These are phyloP conservation scores for Penicillium digitatum DNA, from an alignment of 2,329 filamentous ascomycete genomes.

Conservation along the genomic window DNA sequence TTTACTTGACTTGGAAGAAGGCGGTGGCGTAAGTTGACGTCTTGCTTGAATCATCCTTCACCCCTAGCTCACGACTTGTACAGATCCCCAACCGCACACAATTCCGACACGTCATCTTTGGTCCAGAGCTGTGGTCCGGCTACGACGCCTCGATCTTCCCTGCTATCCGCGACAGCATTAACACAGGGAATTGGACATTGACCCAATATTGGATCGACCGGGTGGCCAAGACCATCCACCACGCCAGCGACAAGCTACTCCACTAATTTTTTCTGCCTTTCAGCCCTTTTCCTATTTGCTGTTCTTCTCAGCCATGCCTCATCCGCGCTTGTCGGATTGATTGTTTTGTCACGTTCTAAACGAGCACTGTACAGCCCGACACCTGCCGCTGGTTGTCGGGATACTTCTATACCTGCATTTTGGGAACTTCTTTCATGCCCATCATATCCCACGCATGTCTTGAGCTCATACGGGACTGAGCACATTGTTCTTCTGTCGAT, in stretches of 20 bases:
- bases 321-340: conserved; percentile 6
- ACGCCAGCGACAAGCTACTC: conserved; percentile 54
- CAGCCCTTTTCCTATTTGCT: background rate
- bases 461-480: background rate
- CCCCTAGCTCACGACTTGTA: conserved; percentile 12
- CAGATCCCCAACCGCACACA: conserved; percentile 82
- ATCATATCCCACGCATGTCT: conserved; percentile 16
- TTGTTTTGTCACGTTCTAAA: conserved; percentile 1
- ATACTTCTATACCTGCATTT: conserved; percentile 15
- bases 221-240: conserved; percentile 63
- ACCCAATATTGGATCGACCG: conserved; percentile 67
- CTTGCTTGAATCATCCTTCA: background rate
- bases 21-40: conserved; percentile 64
- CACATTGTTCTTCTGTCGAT: background rate
- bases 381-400: background rate
- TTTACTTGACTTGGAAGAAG: conserved; percentile 69
- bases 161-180: conserved; percentile 75
- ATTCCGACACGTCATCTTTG: conserved; percentile 90
- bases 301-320: background rate
- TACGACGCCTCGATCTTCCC: conserved; percentile 70
- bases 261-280: conserved; percentile 19
- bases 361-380: conserved; percentile 21
- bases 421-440: conserved; percentile 2
- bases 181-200: conserved; percentile 64
- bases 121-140: conserved; percentile 71